These are phyloP conservation scores for Lenwebbia sp. DNA, from an alignment of 345 rosid genomes.

Conservation along the genomic window DNA sequence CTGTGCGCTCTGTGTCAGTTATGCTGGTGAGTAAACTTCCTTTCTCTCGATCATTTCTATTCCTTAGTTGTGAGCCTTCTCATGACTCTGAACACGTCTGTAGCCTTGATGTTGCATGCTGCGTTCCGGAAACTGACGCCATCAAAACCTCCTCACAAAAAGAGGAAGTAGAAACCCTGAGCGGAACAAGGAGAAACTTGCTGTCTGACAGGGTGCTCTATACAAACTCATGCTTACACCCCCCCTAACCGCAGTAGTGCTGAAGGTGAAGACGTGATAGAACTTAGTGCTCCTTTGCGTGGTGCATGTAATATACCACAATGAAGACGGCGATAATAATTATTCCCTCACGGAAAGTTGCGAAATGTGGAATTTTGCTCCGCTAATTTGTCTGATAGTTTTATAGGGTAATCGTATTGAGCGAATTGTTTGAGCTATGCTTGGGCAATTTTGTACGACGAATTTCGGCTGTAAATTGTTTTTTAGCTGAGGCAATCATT, in stretches of 20 bases:
- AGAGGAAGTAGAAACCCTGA: background rate
- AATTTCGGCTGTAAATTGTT: background rate
- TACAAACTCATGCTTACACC: background rate
- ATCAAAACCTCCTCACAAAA: constrained; percentile 31
- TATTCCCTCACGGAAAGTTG: background rate
- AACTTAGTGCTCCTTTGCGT: background rate
- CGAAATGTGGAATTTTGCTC: background rate
- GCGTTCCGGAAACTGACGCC: constrained; percentile 71
- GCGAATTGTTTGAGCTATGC: background rate
- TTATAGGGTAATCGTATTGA: background rate
- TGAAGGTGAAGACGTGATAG: background rate
- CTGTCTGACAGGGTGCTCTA: background rate
- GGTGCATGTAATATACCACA: background rate
- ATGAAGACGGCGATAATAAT: background rate
- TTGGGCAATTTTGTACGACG: background rate
- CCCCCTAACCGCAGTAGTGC: background rate
- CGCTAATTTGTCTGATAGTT: background rate
- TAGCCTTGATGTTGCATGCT: constrained; percentile 74
- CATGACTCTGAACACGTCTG: background rate
- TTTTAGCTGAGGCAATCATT: background rate
- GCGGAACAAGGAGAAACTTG: background rate
- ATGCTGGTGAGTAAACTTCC: constrained; percentile 39
- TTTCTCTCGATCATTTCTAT: background rate
- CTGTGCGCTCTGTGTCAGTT: constrained; percentile 55
- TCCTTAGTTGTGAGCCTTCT: background rate